A percentile compares a stretch with the other conserved stretches of the same genome.
These are phyloP conservation scores for Hansenula anomala DNA, from an alignment of 1,139 yeast genomes.

Conservation along the genomic window DNA sequence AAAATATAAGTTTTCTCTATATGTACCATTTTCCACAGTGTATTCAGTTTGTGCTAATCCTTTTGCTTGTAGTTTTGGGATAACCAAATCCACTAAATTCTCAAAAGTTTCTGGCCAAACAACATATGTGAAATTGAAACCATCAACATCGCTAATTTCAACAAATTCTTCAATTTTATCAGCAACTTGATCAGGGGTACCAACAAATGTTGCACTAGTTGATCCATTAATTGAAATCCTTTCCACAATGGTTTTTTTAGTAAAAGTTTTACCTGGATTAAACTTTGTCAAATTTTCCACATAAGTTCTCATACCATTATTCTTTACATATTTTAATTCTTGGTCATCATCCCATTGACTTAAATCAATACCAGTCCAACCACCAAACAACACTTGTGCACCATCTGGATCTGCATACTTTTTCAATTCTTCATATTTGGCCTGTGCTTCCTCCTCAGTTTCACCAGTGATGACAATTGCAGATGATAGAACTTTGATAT, in stretches of 20 bases:
- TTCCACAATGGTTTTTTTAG: conserved; percentile 21
- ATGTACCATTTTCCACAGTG: conserved; percentile 23
- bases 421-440: conserved; percentile 20
- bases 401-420: conserved; percentile 24
- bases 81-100: conserved; percentile 27
- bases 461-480: conserved; percentile 23
- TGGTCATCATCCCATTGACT: conserved; percentile 23
- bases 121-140: conserved; percentile 28
- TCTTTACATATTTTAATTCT: conserved; percentile 28
- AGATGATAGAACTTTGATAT: conserved; percentile 25
- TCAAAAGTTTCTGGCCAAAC: conserved; percentile 27
- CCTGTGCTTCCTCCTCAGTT: conserved; percentile 27
- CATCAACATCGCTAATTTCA: conserved; percentile 30
- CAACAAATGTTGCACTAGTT: conserved; percentile 23
- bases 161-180: conserved; percentile 29
- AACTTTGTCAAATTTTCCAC: conserved; percentile 12
- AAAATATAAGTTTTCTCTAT: conserved; percentile 13
- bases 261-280: conserved; percentile 22
- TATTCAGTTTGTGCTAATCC: conserved; percentile 30
- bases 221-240: conserved; percentile 21
- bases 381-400: conserved; percentile 27
- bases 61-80: conserved; percentile 29
- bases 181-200: conserved; percentile 27
- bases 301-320: conserved; percentile 33
- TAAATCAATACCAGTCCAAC: conserved; percentile 29